These are phyloP conservation scores for Sungouiella thailandica DNA, from an alignment of 805 yeast genomes.

Conservation along the genomic window DNA sequence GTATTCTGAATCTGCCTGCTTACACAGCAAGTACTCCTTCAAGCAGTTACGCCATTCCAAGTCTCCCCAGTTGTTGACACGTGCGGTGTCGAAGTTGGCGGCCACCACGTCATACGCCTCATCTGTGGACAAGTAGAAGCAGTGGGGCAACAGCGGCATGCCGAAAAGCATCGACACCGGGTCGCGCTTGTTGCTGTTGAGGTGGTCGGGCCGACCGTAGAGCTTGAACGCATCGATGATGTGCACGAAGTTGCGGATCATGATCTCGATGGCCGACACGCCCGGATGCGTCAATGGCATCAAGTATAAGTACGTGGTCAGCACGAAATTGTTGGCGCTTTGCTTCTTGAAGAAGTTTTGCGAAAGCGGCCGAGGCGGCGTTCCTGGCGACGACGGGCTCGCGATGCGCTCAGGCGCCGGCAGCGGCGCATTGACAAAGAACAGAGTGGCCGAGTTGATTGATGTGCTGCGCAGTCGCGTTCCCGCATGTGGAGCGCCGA, in stretches of 20 bases:
- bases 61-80: slow-evolving; percentile 22
- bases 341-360: slow-evolving; percentile 23
- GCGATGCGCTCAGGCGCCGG: slow-evolving; percentile 15
- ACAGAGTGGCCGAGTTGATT: slow-evolving; percentile 23
- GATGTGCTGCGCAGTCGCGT: slow-evolving; percentile 19
- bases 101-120: slow-evolving; percentile 21
- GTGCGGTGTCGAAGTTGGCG: slow-evolving; percentile 14
- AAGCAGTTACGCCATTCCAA: slow-evolving; percentile 24
- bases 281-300: slow-evolving; percentile 73
- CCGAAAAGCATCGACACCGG: slow-evolving; percentile 65
- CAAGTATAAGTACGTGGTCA: slow-evolving; percentile 48
- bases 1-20: slow-evolving; percentile 17
- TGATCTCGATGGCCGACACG: slow-evolving; percentile 66
- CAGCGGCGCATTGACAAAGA: slow-evolving; percentile 25
- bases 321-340: slow-evolving; percentile 23
- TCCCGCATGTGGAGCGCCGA: slow-evolving; percentile 3
- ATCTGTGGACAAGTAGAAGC: slow-evolving; percentile 44
- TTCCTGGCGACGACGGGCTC: slow-evolving; percentile 1
- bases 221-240: slow-evolving; percentile 64
- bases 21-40: slow-evolving; percentile 15
- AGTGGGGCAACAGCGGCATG: slow-evolving; percentile 68
- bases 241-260: slow-evolving; percentile 66
- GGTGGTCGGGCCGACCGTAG: slow-evolving; percentile 71
- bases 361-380: slow-evolving; percentile 7
- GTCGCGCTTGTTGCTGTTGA: slow-evolving; percentile 70